Base-by-base conservation (phyloP, 2,329 filamentous ascomycete genomes). In the Neofusicoccum cordaticola region DNA sequence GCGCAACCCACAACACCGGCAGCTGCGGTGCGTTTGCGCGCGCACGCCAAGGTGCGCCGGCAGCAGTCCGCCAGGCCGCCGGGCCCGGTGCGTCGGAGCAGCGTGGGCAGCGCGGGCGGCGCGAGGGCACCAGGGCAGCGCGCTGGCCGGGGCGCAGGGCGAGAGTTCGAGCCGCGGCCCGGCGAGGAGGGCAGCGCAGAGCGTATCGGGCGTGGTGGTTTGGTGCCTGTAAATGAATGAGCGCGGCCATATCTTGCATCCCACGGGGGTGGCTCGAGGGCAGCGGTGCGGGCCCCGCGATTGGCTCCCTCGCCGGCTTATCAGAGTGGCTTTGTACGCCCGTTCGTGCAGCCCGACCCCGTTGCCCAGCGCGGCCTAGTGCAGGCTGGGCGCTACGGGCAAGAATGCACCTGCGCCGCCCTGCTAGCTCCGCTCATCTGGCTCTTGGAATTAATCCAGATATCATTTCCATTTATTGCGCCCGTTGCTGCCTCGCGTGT, bases 191-290 rank as follows among this genome's bases (percentile, higher is more conserved):
- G 39, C 13, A 31, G 35, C 35, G 35, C 35, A 41, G 51, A 8
- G 37, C 31, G 35, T 42, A 53, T n/a, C 51, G 35, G 17, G 52
- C 52, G 52, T 56, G 52, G 52, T 56, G 52, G 52, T 56, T 56
- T 31, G 37, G 39, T 53, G 35, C n/a, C 41, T 47, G 56, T 47
- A 37, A 60, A 51, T 45, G 31, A 52, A 47, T 35, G 31, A 37
- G 35, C 15, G 41, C 42, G 41, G 45, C 41, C 48, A 53, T 41
- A 48, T 47, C 47, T 22, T 66, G 56, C 71, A 71, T 74, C 70
- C 72, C 73, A 70, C 71, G 69, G 66, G 60, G 63, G 66, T 68
- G 71, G 73, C 71, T 71, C 69, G 68, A 68, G 66, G 62, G 19
- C 39, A 13, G 51, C 51, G n/a, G 51, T 4, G 34, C 17, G 35